Conservation (phyloP, 139 green algal genomes). For the Choricystis sp. region DNA sequence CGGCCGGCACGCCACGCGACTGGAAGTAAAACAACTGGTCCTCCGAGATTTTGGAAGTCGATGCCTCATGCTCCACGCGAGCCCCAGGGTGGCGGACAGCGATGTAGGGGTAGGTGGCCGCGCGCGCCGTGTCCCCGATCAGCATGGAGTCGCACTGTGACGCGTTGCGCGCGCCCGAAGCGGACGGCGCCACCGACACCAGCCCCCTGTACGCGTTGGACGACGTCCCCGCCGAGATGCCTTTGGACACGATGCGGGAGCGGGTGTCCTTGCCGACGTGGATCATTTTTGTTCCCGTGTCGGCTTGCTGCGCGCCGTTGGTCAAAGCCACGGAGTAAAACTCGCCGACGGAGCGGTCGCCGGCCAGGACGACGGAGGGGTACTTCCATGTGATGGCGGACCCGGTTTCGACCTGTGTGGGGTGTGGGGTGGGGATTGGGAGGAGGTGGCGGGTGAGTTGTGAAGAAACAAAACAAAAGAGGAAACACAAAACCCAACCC, state of each 20-base stretch:
- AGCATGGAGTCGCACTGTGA: conserved; percentile 98
- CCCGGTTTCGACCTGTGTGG: conserved; percentile 95
- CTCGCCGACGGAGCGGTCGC: conserved; percentile 86
- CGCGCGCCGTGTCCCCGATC: conserved; percentile 88
- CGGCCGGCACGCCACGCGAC: conserved; percentile 78
- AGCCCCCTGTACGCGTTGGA: conserved; percentile 76
- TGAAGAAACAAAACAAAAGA: conserved; percentile 1
- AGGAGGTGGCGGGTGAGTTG: background rate
- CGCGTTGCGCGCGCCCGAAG: conserved; percentile 77
- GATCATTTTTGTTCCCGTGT: conserved; percentile 94
- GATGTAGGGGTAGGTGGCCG: conserved; percentile 99
- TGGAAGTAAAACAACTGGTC: conserved; percentile 99
- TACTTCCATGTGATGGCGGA: conserved; percentile 99
- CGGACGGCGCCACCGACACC: conserved; percentile 55
- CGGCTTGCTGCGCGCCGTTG: conserved; percentile 87
- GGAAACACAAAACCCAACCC: too few species aligned
- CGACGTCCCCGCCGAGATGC: conserved; percentile 78
- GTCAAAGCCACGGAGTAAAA: conserved; percentile 98
- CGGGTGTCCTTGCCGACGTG: conserved; percentile 95
- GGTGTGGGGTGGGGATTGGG: background rate
- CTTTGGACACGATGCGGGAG: conserved; percentile 93
- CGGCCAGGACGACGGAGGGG: conserved; percentile 77
- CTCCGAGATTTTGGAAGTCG: conserved; percentile 95
- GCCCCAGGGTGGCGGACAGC: conserved; percentile 79
- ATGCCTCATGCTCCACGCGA: conserved; percentile 93